These are phyloP conservation scores for Lachnellula arida DNA, from an alignment of 2,329 filamentous ascomycete species.

Conservation along the genomic window DNA sequence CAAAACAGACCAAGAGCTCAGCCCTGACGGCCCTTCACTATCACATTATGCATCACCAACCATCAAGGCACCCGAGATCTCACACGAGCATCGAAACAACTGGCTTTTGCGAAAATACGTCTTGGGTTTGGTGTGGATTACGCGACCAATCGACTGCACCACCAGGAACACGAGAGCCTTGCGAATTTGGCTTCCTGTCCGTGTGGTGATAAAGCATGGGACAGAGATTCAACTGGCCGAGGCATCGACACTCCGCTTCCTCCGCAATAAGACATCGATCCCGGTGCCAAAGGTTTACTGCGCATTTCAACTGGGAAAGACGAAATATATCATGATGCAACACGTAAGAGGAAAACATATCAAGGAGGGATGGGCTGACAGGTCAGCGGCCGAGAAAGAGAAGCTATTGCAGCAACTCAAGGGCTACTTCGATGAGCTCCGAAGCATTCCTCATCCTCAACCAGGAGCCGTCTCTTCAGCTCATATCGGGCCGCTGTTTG, in stretches of 20 bases:
- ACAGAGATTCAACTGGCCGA: conserved; percentile 28
- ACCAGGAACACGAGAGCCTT: not conserved
- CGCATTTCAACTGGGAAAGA: conserved; percentile 29
- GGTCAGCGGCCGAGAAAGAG: not conserved
- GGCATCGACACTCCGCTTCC: conserved; percentile 33
- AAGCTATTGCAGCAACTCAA: not conserved
- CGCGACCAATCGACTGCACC: not conserved
- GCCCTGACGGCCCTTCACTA: not conserved
- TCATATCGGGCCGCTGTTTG: too few species aligned
- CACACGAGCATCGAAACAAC: not conserved
- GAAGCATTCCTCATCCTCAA: not conserved
- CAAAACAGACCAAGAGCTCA: not conserved
- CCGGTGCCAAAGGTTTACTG: conserved; percentile 35
- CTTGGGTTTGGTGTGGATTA: not conserved
- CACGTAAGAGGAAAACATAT: conserved; percentile 33
- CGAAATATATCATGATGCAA: conserved; percentile 37
- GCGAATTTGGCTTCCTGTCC: not conserved
- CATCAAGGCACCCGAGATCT: not conserved
- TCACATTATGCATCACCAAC: not conserved
- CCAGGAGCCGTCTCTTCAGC: too few species aligned
- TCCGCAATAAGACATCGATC: conserved; percentile 34
- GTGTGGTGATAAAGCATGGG: conserved; percentile 30
- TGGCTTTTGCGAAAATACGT: not conserved
- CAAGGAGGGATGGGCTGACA: conserved; percentile 3
- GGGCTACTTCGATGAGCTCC: not conserved